A percentile compares a stretch with the other conserved stretches of the same genome.
phyloP scores from a whole-genome alignment of 495 filamentous ascomycete species.

The Bathelium albidoporum region DNA sequence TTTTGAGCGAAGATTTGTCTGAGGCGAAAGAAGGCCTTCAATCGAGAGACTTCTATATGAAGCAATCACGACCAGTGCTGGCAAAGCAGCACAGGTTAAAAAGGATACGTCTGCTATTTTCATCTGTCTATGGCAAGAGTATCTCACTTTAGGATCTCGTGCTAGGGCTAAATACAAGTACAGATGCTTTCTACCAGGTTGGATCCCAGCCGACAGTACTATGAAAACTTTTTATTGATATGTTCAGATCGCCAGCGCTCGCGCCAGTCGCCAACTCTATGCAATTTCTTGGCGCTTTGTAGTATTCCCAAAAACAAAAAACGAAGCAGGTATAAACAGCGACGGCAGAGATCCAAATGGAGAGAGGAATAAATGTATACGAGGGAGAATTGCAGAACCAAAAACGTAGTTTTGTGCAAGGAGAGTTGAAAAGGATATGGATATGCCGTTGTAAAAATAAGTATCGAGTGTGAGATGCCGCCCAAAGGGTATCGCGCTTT shows the following conservation, averaged over 20 bases:
- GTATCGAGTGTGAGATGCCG: background rate
- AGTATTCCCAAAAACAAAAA: background rate
- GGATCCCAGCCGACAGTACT: background rate
- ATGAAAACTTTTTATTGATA: background rate
- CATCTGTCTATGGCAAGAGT: background rate
- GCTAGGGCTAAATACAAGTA: background rate
- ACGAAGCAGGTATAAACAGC: background rate
- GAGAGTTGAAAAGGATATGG: background rate
- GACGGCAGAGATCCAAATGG: background rate
- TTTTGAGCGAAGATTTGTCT: too few species aligned
- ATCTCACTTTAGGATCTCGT: background rate
- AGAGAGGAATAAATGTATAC: background rate
- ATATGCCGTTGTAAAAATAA: background rate
- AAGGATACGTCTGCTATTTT: background rate
- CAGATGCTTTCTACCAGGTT: background rate
- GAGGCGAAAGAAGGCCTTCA: too few species aligned
- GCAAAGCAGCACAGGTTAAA: background rate
- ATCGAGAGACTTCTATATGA: too few species aligned
- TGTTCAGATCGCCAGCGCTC: background rate
- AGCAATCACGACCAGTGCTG: background rate
- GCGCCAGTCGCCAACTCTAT: background rate
- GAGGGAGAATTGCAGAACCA: background rate
- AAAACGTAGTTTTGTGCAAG: background rate
- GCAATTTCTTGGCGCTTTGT: background rate
- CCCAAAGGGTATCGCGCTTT: constrained; percentile 3